These are phyloP conservation scores for Rhizopogon salebrosus DNA, from an alignment of 768 basidiomycete species.

Conservation along the genomic window DNA sequence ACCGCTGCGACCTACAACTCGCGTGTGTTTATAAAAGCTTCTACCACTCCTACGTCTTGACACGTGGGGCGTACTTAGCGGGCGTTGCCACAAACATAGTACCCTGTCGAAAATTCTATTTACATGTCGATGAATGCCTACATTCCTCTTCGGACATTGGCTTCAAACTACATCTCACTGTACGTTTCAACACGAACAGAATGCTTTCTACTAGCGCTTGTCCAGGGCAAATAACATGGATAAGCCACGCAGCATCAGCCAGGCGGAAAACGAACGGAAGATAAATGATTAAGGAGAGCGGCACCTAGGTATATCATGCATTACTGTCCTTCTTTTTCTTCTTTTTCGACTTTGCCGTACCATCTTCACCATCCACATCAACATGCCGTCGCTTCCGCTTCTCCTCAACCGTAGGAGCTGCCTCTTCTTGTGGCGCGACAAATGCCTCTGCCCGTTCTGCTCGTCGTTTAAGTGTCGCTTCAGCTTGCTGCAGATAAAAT, in stretches of 20 bases:
- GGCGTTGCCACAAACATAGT: too few species aligned
- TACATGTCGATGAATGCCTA: too few species aligned
- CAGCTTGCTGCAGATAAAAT: slow-evolving; percentile 60
- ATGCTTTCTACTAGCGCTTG: too few species aligned
- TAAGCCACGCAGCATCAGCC: not conserved
- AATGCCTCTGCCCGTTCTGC: slow-evolving; percentile 85
- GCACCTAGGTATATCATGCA: not conserved
- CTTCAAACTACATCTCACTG: too few species aligned
- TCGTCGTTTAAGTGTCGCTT: slow-evolving; percentile 61
- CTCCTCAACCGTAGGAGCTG: slow-evolving; percentile 71
- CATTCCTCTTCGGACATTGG: too few species aligned
- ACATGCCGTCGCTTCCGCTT: slow-evolving; percentile 58
- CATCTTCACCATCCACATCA: slow-evolving; percentile 23
- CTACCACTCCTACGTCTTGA: too few species aligned
- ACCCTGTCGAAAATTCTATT: too few species aligned
- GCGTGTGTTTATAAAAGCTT: too few species aligned
- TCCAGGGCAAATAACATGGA: not conserved
- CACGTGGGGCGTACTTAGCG: too few species aligned
- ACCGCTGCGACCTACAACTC: too few species aligned
- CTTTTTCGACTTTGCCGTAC: slow-evolving; percentile 37
- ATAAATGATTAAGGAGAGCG: not conserved
- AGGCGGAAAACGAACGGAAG: not conserved
- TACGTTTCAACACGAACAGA: too few species aligned
- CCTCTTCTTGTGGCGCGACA: slow-evolving; percentile 78
- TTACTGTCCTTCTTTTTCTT: slow-evolving; percentile 26